Base-by-base conservation (phyloP, 805 yeast species). In the Wickerhamomyces queroliae region DNA sequence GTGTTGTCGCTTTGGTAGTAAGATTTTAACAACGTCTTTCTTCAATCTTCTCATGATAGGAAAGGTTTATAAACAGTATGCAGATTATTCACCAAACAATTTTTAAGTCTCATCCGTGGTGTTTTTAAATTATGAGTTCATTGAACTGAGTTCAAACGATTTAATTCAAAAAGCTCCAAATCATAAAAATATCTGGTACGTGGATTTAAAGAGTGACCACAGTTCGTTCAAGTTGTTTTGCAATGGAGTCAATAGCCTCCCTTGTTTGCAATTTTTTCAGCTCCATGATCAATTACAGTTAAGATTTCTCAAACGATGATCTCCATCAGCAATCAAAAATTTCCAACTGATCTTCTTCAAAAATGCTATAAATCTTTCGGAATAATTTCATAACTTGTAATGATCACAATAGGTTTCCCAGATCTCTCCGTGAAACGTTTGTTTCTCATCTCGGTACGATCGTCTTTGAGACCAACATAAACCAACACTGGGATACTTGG, bases 161-260 rank as follows among this genome's bases (percentile, higher is more conserved):
- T 81, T 83, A n/a, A n/a, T 58, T 91, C 95, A 56, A 91, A 91
- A 32, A 89, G 70, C 37, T 82, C 91, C 44, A 90, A 72, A 59
- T 91, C 98, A 32, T 86, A 85, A 91, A 91, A 22, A 93, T 84
- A 52, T 89, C 96, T 0, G 99, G 99, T 37, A 91, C 66, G 26
- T 82, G 55, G 93, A 91, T 56, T 93, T 93, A 39, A 91, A 67
- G 41, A 93, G 65, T 0, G 96, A 83, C 98, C 98, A 91, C 28
- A 93, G 64, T 61, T 93, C 98, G 38, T 83, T 75, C 41, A 91
- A 65, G 53, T 90, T 91, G 58, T 91, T 91, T 59, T 91, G 99
- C 37, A 91, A 66, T 0, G 99, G 98, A 0, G 99, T 91, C 21
- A 91, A 64, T 35, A 91, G 65, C 44, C 96, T 67, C 54, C 91